Conservation (phyloP, 2,329 filamentous ascomycete species). For the Aschersonia sp. region DNA sequence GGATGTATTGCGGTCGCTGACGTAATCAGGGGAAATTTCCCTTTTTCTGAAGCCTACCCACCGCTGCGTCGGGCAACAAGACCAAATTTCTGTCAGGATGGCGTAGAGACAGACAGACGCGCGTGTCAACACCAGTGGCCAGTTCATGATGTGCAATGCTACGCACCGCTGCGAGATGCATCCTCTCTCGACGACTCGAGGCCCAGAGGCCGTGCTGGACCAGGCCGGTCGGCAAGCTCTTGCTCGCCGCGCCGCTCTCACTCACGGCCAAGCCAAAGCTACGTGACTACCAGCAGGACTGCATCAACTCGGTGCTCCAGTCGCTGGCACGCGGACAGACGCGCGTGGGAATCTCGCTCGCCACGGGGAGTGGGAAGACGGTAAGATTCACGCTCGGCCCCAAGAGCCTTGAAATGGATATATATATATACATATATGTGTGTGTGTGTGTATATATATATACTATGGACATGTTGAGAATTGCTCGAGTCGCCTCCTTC, state of each 20-base stretch:
- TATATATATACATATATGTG: no score
- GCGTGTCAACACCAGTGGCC: not conserved
- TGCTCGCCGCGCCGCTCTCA: constrained; percentile 8
- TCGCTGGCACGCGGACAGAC: constrained; percentile 59
- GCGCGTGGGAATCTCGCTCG: constrained; percentile 69
- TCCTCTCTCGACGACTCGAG: constrained; percentile 9
- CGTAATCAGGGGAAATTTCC: no score
- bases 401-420: no score
- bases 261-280: constrained; percentile 36
- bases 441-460: no score
- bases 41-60: no score
- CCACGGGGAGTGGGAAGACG: constrained; percentile 82
- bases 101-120: not conserved
- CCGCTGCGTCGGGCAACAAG: no score
- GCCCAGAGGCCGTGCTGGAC: constrained; percentile 2
- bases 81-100: no score
- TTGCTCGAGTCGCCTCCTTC: no score
- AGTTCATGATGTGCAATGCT: constrained; percentile 22
- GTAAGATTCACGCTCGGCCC: constrained; percentile 26
- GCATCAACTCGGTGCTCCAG: constrained; percentile 64
- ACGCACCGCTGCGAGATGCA: constrained; percentile 14
- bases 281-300: constrained; percentile 81
- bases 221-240: no score
- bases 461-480: no score
- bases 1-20: no score